These are phyloP conservation scores for Penicillium janthinellum DNA, from an alignment of 2,329 filamentous ascomycete species.

Conservation along the genomic window DNA sequence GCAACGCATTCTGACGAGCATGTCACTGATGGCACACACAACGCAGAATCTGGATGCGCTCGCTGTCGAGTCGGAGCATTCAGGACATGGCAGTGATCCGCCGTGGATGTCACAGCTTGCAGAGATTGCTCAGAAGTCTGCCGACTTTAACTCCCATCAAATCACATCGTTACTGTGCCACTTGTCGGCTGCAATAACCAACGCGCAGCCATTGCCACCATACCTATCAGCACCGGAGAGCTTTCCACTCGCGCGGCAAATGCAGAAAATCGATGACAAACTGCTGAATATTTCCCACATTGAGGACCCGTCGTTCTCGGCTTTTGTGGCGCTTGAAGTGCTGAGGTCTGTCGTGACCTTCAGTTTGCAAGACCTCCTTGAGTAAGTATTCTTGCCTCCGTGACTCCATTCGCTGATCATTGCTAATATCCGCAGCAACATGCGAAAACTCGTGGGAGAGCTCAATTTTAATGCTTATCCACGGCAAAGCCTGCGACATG, in stretches of 20 bases:
- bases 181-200: slow-evolving; percentile 65
- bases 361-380: slow-evolving; percentile 31
- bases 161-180: slow-evolving; percentile 62
- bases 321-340: slow-evolving; percentile 72
- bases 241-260: slow-evolving; percentile 59
- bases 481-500: slow-evolving; percentile 7
- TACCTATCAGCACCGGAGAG: slow-evolving; percentile 64
- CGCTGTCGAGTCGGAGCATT: slow-evolving; percentile 8
- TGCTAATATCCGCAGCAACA: slow-evolving; percentile 26
- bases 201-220: slow-evolving; percentile 68
- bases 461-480: slow-evolving; percentile 32
- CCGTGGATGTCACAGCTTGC: slow-evolving; percentile 64
- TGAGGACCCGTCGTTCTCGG: slow-evolving; percentile 69
- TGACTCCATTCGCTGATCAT: neutral
- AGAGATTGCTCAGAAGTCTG: slow-evolving; percentile 54
- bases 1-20: slow-evolving; percentile 59
- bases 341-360: slow-evolving; percentile 35
- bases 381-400: slow-evolving; percentile 22
- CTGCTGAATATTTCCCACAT: slow-evolving; percentile 65
- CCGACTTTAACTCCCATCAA: slow-evolving; percentile 58
- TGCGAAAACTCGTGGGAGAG: slow-evolving; percentile 35
- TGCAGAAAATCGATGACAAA: slow-evolving; percentile 59
- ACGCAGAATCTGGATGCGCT: slow-evolving; percentile 53
- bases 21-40: slow-evolving; percentile 65
- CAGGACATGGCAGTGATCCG: slow-evolving; percentile 30